These are phyloP conservation scores for Begonia fuchsioides DNA, from an alignment of 306 rosid species.

Conservation along the genomic window DNA sequence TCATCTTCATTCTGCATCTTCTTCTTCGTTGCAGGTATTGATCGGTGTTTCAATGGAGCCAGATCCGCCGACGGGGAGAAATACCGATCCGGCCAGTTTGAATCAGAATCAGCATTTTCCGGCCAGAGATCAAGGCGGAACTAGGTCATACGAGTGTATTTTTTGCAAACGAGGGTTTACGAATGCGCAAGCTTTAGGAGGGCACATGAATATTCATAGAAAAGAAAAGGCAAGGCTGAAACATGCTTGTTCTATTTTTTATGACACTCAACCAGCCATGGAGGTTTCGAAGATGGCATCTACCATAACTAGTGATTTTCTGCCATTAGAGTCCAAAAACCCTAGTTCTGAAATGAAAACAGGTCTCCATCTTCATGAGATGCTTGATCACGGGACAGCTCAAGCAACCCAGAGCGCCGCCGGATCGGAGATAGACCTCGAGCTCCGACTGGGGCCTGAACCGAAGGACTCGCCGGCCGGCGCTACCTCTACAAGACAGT, in stretches of 20 bases:
- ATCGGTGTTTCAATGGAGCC: no score
- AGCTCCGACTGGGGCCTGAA: slow-evolving; percentile 69
- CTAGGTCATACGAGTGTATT: slow-evolving; percentile 54
- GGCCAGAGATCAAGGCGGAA: background rate
- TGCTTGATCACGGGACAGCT: background rate
- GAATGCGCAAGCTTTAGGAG: slow-evolving; percentile 89
- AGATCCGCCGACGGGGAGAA: no score
- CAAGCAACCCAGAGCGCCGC: background rate
- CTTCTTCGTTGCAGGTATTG: no score
- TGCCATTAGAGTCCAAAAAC: background rate
- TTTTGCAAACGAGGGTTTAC: slow-evolving; percentile 78
- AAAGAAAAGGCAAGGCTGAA: slow-evolving; percentile 69
- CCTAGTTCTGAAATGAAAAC: slow-evolving; percentile 6
- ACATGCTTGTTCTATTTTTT: slow-evolving; percentile 9
- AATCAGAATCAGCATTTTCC: no score
- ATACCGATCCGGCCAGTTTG: no score
- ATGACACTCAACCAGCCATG: background rate
- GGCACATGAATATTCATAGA: slow-evolving; percentile 83
- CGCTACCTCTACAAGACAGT: slow-evolving; percentile 34
- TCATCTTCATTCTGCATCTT: no score
- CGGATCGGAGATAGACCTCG: slow-evolving; percentile 53
- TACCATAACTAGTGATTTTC: slow-evolving; percentile 1
- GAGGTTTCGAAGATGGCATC: slow-evolving; percentile 2
- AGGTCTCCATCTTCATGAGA: no score
- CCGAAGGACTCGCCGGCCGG: slow-evolving; percentile 29